Base-by-base conservation (phyloP, 768 basidiomycete genomes). In the Austroboletus eburneus region DNA sequence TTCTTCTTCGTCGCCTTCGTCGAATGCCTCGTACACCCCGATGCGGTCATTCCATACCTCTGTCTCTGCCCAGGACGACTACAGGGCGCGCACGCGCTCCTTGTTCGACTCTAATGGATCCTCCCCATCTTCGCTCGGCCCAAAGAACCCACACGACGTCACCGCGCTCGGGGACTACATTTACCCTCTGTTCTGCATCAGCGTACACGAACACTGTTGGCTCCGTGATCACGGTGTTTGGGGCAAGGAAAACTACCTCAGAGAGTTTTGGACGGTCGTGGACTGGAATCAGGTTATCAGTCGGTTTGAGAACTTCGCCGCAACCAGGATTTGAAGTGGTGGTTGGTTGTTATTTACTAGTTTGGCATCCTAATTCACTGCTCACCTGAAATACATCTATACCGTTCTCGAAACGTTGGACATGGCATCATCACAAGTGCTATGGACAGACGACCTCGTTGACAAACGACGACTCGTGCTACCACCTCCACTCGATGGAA, bases 171-270 rank as follows among this genome's bases (percentile, higher is more conserved):
- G 83, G 25, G 74, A 77, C 25, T 68, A 70, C 13, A 65, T 94
- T 33, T 81, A 73, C 60, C 91, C 91, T 18, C 62, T 94, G 45
- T 82, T 91, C 64, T 88, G 86, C 51, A 60, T 92, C 42, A 81
- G 83, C 35, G 78, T 89, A 5, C 79, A 91, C 55, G 90, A 92
- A 64, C 91, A 91, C 55, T 84, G 85, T 22, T 95, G 91, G 89
- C 73, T 95, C 59, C 83, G 86, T 18, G 88, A 87, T 32, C 91
- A 85, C 54, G 91, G 91, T 5, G 78, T 95, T 5, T 92, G 89
- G 88, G 91, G 92, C 21, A 88, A 90, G 67, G 90, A 94, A 63
- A 77, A 77, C 56, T 95, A 91, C 76, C 61, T 94, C 61, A 79
- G 75, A 57, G 76, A 83, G 60, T 91, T 93, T 68, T 95, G 91